Percentiles rank a stretch among this genome's conserved stretches.
Evolutionary conservation across 225 moss, liverwort and hornwort genomes (phyloP).

Genomic region (Ulota crispa): DNA sequence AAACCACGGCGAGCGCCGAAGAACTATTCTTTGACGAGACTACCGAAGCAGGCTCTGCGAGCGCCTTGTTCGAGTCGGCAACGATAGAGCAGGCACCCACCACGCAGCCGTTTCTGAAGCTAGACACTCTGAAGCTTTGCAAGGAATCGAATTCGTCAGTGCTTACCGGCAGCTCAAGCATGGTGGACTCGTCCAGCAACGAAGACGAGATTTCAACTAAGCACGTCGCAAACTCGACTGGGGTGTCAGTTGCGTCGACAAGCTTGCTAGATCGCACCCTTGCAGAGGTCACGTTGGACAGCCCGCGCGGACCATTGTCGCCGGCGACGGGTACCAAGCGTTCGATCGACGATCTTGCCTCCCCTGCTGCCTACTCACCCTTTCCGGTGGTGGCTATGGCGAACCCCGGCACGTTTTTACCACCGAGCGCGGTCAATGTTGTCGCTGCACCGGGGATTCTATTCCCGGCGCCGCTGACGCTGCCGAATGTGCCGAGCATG

Average conservation of each 20-base stretch:
- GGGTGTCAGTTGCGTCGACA: conserved; percentile 9
- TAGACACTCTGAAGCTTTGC: conserved; percentile 40
- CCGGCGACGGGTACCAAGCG: conserved; percentile 28
- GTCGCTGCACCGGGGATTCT: conserved; percentile 24
- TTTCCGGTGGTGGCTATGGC: conserved; percentile 31
- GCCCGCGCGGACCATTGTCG: conserved; percentile 48
- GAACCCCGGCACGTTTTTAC: conserved; percentile 26
- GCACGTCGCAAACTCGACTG: conserved; percentile 18
- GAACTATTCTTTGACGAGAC: conserved; percentile 23
- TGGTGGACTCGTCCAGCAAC: conserved; percentile 47
- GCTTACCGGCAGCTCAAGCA: conserved; percentile 43
- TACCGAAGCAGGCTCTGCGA: background rate
- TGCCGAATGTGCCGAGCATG: conserved; percentile 37
- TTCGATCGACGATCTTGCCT: conserved; percentile 11
- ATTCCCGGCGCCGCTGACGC: conserved; percentile 32
- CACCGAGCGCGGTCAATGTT: background rate
- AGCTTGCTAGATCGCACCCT: conserved; percentile 15
- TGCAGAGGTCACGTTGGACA: conserved; percentile 24
- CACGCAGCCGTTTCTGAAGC: conserved; percentile 40
- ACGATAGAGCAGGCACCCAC: background rate
- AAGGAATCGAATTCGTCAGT: conserved; percentile 25
- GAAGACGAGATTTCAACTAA: conserved; percentile 37
- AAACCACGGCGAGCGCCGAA: conserved; percentile 1
- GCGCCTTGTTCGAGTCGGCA: conserved; percentile 11
- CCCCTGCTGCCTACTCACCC: conserved; percentile 1